Conservation (phyloP, 805 yeast genomes). For the Kuraishia ogatae region DNA sequence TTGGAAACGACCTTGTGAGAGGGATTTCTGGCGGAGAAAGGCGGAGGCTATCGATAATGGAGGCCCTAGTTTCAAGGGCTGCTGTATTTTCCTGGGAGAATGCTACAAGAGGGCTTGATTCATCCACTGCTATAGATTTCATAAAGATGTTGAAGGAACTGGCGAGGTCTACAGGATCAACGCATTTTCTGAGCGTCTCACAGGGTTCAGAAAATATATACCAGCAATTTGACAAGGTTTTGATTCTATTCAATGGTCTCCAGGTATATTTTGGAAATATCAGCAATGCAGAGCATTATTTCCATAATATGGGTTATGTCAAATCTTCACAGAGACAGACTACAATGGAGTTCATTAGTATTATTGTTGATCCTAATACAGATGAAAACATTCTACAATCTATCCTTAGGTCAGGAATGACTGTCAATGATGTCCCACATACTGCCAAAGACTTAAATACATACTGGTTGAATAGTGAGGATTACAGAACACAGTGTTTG, state of each 20-base stretch:
- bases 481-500: neutral
- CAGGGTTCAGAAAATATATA: conserved; percentile 62
- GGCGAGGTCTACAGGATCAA: conserved; percentile 23
- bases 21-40: conserved; percentile 82
- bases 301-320: conserved; percentile 53
- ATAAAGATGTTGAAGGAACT: conserved; percentile 46
- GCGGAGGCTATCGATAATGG: conserved; percentile 78
- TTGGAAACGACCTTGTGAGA: conserved; percentile 38
- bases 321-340: conserved; percentile 55
- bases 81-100: conserved; percentile 69
- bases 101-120: conserved; percentile 78
- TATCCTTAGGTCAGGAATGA: conserved; percentile 13
- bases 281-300: conserved; percentile 42
- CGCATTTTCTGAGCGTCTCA: conserved; percentile 61
- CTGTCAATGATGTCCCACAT: conserved; percentile 6
- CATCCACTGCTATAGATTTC: conserved; percentile 76
- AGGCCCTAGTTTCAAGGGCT: conserved; percentile 59
- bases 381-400: conserved; percentile 1
- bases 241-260: conserved; percentile 46
- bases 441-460: neutral
- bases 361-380: conserved; percentile 50
- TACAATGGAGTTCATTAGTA: conserved; percentile 63
- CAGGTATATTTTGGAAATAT: conserved; percentile 57
- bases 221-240: conserved; percentile 51
- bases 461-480: neutral